Base-by-base conservation (phyloP, 257 asterid species). In the Petunia axillaris region DNA sequence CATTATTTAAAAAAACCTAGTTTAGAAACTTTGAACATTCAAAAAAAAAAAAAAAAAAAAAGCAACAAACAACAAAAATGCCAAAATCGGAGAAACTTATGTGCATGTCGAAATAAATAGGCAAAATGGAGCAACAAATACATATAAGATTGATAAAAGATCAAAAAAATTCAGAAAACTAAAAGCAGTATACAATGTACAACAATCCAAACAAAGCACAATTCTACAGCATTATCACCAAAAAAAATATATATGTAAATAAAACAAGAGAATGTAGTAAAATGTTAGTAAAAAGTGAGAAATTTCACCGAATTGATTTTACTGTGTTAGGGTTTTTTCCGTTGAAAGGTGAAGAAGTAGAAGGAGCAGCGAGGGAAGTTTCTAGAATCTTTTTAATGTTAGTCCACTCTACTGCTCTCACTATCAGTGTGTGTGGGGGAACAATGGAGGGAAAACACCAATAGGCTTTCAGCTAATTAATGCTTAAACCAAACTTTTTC, bases 271-370 rank as follows among this genome's bases (percentile, higher is more conserved):
- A 44, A 70, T 46, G 25, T 11, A 70, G 58, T 43, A 35, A 40
- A 44, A 44, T n/a, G 3, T 35, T 35, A 50, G 41, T 55, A 60
- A 5, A 73, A 44, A 44, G 57, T 9, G n/a, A 46, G 76, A 16
- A 73, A 73, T 36, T 58, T 13, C 62, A 73, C 62, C 60, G 46
- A 1, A 50, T 35, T 15, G 46, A 15, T 15, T 16, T 50, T 50
- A 35, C 78, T 36, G 36, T 73, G 63, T 50, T 73, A 73, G 78
- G 78, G 78, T 73, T 73, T 73, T 73, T 73, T 73, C 60, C 75
- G 75, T 55, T 2, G 11, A 13, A 55, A 54, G 9, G 44, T 64
- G 70, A 59, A 39, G 35, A 64, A 38, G 71, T 25, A 25, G 25
- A 11, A 2, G 68, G 6, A 67, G 57, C 13, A 68, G 59, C 13